phyloP scores from a whole-genome alignment of 2,329 filamentous ascomycete species.

The Colletotrichum abscissum region DNA sequence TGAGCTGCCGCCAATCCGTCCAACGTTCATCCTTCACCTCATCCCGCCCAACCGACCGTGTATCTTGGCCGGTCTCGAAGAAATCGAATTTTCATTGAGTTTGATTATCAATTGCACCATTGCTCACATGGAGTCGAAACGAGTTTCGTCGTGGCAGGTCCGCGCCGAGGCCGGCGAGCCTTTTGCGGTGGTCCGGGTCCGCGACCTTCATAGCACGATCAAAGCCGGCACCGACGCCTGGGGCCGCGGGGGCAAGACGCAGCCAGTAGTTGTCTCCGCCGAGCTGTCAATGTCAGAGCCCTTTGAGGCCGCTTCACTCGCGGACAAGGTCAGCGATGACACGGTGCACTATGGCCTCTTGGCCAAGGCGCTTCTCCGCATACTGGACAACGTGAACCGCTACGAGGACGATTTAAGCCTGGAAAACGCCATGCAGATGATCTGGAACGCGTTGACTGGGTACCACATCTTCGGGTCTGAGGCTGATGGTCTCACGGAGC shows the following conservation, averaged over 20 bases:
- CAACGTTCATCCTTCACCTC: not conserved
- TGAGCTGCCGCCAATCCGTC: not conserved
- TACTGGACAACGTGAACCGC: slow-evolving; percentile 48
- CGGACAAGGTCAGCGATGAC: slow-evolving; percentile 72
- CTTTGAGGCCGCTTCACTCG: slow-evolving; percentile 68
- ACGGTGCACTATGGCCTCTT: slow-evolving; percentile 82
- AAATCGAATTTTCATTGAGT: not conserved
- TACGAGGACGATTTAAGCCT: not conserved
- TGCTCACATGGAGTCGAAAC: not conserved
- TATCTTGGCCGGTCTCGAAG: not conserved
- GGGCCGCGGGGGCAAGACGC: slow-evolving; percentile 68
- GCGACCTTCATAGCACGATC: slow-evolving; percentile 69
- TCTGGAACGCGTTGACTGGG: slow-evolving; percentile 48
- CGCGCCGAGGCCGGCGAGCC: slow-evolving; percentile 55
- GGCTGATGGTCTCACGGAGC: not conserved
- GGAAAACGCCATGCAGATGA: slow-evolving; percentile 41
- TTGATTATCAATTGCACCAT: not conserved
- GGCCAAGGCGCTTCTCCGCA: slow-evolving; percentile 71
- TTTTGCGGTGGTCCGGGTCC: slow-evolving; percentile 67
- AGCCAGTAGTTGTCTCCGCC: slow-evolving; percentile 72
- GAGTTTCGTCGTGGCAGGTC: slow-evolving; percentile 47
- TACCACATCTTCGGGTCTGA: slow-evolving; percentile 38
- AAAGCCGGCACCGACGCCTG: slow-evolving; percentile 74
- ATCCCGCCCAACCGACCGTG: not conserved
- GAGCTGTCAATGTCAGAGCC: slow-evolving; percentile 65